These are phyloP conservation scores for Ascosphaera apis DNA, from an alignment of 2,329 filamentous ascomycete genomes.

Conservation along the genomic window DNA sequence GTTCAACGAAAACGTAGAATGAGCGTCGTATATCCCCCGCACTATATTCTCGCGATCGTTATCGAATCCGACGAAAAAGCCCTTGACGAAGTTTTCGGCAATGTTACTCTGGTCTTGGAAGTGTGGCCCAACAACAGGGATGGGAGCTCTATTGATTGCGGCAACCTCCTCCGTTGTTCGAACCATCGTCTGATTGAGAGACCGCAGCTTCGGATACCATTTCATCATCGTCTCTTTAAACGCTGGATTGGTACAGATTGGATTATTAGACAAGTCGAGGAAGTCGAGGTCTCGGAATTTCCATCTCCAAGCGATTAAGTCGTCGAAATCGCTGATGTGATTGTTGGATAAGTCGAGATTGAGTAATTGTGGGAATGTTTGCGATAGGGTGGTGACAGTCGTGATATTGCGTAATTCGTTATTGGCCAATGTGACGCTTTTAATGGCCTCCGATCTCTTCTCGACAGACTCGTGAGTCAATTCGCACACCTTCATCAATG, in stretches of 20 bases:
- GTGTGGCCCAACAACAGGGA: slow-evolving; percentile 38
- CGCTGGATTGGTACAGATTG: slow-evolving; percentile 38
- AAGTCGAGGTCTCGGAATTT: slow-evolving; percentile 62
- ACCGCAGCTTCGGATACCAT: slow-evolving; percentile 64
- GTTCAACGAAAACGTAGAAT: slow-evolving; percentile 52
- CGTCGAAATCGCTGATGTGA: slow-evolving; percentile 43
- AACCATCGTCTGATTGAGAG: slow-evolving; percentile 52
- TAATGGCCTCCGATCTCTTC: slow-evolving; percentile 54
- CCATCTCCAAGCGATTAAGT: slow-evolving; percentile 52
- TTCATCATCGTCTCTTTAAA: slow-evolving; percentile 46
- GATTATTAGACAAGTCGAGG: slow-evolving; percentile 55
- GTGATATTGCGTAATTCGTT: slow-evolving; percentile 55
- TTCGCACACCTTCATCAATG: slow-evolving; percentile 70
- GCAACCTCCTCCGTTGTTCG: slow-evolving; percentile 48
- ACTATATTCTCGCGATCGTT: slow-evolving; percentile 40
- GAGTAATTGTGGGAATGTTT: slow-evolving; percentile 62
- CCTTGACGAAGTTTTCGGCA: slow-evolving; percentile 50
- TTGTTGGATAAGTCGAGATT: slow-evolving; percentile 81
- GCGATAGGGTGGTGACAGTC: slow-evolving; percentile 50
- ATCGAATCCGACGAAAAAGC: slow-evolving; percentile 56
- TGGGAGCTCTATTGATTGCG: slow-evolving; percentile 31
- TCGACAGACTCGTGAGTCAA: slow-evolving; percentile 47
- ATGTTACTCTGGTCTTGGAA: slow-evolving; percentile 55
- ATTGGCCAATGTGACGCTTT: slow-evolving; percentile 58
- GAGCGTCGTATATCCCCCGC: slow-evolving; percentile 48